phyloP scores from a whole-genome alignment of 2,329 filamentous ascomycete genomes.

The Scedosporium apiospermum region DNA sequence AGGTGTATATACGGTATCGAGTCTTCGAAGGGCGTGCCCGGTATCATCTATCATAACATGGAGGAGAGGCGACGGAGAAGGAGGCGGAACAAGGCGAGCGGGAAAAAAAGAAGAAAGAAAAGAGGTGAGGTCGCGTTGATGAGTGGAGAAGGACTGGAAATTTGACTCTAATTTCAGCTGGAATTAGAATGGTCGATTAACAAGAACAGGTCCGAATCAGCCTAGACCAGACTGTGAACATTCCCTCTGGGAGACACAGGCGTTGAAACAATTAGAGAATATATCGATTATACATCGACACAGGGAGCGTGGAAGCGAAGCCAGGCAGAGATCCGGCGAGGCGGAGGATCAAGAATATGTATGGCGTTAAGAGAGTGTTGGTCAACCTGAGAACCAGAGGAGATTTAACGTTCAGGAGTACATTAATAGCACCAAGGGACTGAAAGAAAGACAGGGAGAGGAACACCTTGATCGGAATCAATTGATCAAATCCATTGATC shows the following conservation, averaged over 20 bases:
- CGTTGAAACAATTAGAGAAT: neutral
- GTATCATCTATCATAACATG: neutral
- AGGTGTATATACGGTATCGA: neutral
- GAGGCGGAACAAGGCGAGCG: neutral
- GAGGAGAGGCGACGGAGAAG: neutral
- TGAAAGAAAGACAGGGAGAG: neutral
- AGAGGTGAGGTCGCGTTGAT: neutral
- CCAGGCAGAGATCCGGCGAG: neutral
- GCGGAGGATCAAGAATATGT: neutral
- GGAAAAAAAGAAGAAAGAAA: neutral
- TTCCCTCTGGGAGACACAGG: neutral
- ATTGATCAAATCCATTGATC: neutral
- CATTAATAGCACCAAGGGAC: neutral
- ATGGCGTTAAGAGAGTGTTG: neutral
- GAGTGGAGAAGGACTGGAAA: neutral
- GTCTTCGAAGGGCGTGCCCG: neutral
- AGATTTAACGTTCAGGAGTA: neutral
- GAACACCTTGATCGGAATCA: neutral
- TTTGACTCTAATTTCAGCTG: neutral
- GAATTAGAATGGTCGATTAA: neutral
- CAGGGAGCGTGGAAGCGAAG: neutral
- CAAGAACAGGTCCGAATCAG: neutral
- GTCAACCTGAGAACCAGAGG: neutral
- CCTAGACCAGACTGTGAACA: neutral
- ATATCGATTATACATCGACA: neutral